Evolutionary conservation across 495 filamentous ascomycete species (phyloP).

Genomic region (Rhizodiscina lignyota): DNA sequence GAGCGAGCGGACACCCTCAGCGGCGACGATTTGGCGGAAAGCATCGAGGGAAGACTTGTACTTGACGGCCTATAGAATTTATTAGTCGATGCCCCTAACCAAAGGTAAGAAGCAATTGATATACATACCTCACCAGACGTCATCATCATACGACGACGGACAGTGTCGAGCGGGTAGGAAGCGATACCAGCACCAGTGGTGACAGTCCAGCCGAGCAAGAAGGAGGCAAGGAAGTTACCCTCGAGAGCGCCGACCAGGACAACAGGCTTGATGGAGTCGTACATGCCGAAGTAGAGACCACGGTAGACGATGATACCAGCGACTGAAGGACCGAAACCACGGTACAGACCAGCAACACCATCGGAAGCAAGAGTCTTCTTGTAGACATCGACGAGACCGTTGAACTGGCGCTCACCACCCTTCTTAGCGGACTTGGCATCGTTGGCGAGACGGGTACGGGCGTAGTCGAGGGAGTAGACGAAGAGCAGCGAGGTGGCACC

Average conservation of each 20-base stretch:
- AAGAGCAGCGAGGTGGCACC: conserved; percentile 99
- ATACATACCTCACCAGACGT: conserved; percentile 59
- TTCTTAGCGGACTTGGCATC: conserved; percentile 95
- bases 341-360: conserved; percentile 98
- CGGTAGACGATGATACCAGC: conserved; percentile 98
- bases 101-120: neutral
- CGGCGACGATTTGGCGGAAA: conserved; percentile 84
- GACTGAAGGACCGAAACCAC: conserved; percentile 99
- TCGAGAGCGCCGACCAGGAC: conserved; percentile 79
- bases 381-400: conserved; percentile 98
- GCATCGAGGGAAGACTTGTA: conserved; percentile 92
- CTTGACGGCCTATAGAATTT: conserved; percentile 71
- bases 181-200: conserved; percentile 99
- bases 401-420: conserved; percentile 98
- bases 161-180: conserved; percentile 97
- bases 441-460: conserved; percentile 99
- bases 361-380: conserved; percentile 98
- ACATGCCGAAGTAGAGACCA: conserved; percentile 99
- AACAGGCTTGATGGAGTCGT: conserved; percentile 99
- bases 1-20: conserved; percentile 91
- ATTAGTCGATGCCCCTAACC: conserved; percentile 9
- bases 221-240: conserved; percentile 98
- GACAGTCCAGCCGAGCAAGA: conserved; percentile 96
- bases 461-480: conserved; percentile 99
- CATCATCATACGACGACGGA: conserved; percentile 99